Evolutionary conservation across 176 grass and related monocot species (phyloP).

Genomic region (Tillandsia fasciculata): DNA sequence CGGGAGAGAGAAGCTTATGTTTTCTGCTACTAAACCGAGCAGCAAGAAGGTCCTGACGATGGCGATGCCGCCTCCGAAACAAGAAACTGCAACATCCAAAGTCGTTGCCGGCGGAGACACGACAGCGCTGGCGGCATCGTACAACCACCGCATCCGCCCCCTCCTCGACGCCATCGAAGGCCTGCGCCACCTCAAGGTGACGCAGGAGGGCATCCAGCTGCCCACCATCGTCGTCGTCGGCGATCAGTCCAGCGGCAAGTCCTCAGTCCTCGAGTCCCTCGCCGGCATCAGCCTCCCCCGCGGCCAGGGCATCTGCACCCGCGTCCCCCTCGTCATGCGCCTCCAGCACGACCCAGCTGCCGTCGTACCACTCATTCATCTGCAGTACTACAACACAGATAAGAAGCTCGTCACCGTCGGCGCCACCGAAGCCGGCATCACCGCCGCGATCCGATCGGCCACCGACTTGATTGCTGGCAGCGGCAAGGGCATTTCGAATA

Average conservation of each 20-base stretch:
- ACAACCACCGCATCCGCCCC: constrained; percentile 11
- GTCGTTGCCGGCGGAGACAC: no score
- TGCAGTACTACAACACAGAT: constrained; percentile 3
- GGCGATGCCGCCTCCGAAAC: no score
- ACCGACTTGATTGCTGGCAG: constrained; percentile 21
- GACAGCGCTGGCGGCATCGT: not conserved
- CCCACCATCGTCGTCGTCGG: constrained; percentile 38
- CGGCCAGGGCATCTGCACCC: constrained; percentile 33
- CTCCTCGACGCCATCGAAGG: constrained; percentile 12
- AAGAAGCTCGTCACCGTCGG: not conserved
- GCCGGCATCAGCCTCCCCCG: constrained; percentile 28
- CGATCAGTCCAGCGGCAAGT: constrained; percentile 30
- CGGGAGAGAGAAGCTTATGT: no score
- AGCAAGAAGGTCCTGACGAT: no score
- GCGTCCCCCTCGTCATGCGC: constrained; percentile 29
- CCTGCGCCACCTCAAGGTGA: constrained; percentile 22
- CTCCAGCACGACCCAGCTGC: constrained; percentile 10
- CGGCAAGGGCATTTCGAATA: constrained; percentile 15
- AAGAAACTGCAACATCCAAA: no score
- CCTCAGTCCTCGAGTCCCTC: constrained; percentile 28
- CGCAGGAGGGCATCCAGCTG: constrained; percentile 27
- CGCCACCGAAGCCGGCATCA: constrained; percentile 1
- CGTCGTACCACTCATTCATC: not conserved
- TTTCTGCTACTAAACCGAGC: no score
- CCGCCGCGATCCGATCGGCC: not conserved